Conservation (phyloP, 75 land plant species). For the Ceratopteris richardii region DNA sequence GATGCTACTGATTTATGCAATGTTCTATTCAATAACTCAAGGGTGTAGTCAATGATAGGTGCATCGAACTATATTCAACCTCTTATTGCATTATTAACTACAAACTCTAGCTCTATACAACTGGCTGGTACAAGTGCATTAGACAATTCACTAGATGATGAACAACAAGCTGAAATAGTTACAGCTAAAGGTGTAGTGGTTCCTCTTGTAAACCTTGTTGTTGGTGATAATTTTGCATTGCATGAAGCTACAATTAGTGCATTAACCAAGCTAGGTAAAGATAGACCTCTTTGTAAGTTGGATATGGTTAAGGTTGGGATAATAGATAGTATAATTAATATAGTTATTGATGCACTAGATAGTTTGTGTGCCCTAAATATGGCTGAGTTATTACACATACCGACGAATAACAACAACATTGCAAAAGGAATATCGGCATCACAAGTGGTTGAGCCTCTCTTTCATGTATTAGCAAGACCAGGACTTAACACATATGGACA, state of each 20-base stretch:
- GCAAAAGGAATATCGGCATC: no score
- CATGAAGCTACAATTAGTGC: conserved; percentile 85
- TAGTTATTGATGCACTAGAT: conserved; percentile 85
- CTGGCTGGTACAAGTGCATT: conserved; percentile 84
- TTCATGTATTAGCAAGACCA: conserved; percentile 43
- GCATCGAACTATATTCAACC: conserved; percentile 94
- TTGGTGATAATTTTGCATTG: conserved; percentile 62
- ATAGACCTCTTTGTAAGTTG: no score
- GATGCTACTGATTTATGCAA: conserved; percentile 84
- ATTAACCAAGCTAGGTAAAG: conserved; percentile 84
- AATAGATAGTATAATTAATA: conserved; percentile 72
- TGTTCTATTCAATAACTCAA: conserved; percentile 76
- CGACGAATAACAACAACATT: no score
- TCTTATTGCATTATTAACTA: conserved; percentile 61
- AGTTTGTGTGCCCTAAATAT: conserved; percentile 65
- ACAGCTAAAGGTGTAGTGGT: conserved; percentile 96
- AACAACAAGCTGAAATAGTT: conserved; percentile 86
- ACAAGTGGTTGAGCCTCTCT: conserved; percentile 83
- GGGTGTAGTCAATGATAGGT: conserved; percentile 76
- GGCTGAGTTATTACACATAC: conserved; percentile 81
- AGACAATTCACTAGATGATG: conserved; percentile 88
- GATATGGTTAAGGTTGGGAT: no score
- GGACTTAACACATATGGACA: no score
- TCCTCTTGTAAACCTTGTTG: conserved; percentile 81
- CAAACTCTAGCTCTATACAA: conserved; percentile 64